Percentiles rank a stretch among this genome's conserved stretches.
phyloP scores from a whole-genome alignment of 1,139 yeast species.

The Yamadazyma blattariae region DNA sequence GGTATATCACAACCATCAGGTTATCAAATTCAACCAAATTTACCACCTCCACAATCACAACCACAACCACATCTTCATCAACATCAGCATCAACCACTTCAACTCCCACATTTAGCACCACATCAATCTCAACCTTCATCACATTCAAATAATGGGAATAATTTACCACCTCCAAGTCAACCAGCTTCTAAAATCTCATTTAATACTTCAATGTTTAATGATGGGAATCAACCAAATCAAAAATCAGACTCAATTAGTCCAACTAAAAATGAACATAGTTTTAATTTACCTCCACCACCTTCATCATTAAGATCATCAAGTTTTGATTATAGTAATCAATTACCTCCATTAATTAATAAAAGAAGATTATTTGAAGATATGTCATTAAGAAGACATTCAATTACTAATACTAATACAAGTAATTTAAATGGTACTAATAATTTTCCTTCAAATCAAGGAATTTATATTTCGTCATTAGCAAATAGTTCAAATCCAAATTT shows the following conservation, averaged over 20 bases:
- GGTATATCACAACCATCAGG: not conserved
- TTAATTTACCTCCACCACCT: not conserved
- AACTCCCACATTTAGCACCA: not conserved
- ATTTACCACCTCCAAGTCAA: conserved; percentile 4
- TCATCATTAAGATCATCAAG: conserved; percentile 27
- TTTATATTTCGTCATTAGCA: conserved; percentile 15
- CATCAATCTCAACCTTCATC: not conserved
- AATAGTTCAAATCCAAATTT: conserved; percentile 12
- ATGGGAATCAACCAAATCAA: conserved; percentile 3
- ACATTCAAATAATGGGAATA: not conserved
- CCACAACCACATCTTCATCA: not conserved
- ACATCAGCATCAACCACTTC: conserved; percentile 4
- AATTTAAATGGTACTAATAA: not conserved
- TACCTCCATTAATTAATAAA: conserved; percentile 24
- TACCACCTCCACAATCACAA: not conserved
- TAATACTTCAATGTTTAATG: conserved; percentile 41
- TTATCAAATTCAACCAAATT: not conserved
- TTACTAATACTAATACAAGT: conserved; percentile 20
- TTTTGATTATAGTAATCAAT: conserved; percentile 25
- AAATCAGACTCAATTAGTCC: conserved; percentile 11
- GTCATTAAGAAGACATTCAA: conserved; percentile 23
- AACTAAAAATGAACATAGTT: conserved; percentile 1
- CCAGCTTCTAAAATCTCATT: conserved; percentile 25
- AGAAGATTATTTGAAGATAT: conserved; percentile 29
- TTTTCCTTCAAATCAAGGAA: too few relatives aligned